Conservation (phyloP, 805 yeast genomes). For the Torulaspora indica region DNA sequence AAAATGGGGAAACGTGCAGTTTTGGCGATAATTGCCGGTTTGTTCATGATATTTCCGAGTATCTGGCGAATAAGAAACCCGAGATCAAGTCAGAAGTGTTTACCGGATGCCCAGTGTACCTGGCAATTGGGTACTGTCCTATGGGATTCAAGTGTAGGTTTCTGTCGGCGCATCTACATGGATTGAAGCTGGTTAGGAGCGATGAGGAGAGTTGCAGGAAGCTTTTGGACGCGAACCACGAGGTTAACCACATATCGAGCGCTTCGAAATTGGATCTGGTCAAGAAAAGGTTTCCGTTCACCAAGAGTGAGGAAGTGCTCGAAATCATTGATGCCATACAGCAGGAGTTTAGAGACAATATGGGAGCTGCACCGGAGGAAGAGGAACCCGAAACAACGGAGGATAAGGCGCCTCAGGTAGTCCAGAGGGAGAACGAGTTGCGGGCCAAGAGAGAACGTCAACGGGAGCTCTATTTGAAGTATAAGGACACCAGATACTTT, state of each 20-base stretch:
- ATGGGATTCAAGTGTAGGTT: constrained; percentile 91
- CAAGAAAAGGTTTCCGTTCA: constrained; percentile 56
- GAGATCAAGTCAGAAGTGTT: constrained; percentile 58
- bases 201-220: constrained; percentile 35
- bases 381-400: constrained; percentile 29
- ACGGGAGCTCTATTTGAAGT: constrained; percentile 37
- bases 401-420: constrained; percentile 29
- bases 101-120: constrained; percentile 69
- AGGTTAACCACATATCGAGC: constrained; percentile 56
- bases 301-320: constrained; percentile 51
- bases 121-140: constrained; percentile 83
- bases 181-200: constrained; percentile 40
- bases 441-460: constrained; percentile 35
- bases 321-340: constrained; percentile 60
- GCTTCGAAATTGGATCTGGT: constrained; percentile 37
- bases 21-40: constrained; percentile 73
- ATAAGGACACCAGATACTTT: constrained; percentile 70
- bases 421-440: constrained; percentile 27
- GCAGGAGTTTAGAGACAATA: constrained; percentile 34
- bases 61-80: constrained; percentile 57
- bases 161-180: constrained; percentile 66
- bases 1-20: constrained; percentile 44
- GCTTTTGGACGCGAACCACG: constrained; percentile 41
- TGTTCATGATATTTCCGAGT: constrained; percentile 67
- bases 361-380: constrained; percentile 34